phyloP scores from a whole-genome alignment of 805 yeast genomes.

The Wickerhamiella musiphila region DNA sequence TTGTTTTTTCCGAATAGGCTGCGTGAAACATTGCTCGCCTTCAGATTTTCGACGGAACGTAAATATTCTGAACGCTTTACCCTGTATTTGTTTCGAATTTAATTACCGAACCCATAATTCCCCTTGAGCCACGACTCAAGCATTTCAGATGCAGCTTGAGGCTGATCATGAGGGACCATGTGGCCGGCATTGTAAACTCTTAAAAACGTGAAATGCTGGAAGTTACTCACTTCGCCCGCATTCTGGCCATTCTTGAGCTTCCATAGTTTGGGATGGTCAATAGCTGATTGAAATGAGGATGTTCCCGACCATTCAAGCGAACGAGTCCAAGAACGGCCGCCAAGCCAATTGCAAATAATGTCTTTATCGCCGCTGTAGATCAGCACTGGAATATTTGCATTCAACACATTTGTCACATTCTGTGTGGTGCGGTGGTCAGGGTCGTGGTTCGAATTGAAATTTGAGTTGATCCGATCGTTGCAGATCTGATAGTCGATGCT shows the following conservation, averaged over 20 bases:
- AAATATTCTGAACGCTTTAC: not conserved
- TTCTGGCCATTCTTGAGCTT: slow-evolving; percentile 21
- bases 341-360: slow-evolving; percentile 91
- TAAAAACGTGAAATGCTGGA: slow-evolving; percentile 53
- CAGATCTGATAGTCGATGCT: slow-evolving; percentile 44
- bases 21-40: not conserved
- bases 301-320: slow-evolving; percentile 44
- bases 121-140: slow-evolving; percentile 49
- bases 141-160: slow-evolving; percentile 51
- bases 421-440: slow-evolving; percentile 80
- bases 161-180: slow-evolving; percentile 85
- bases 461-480: slow-evolving; percentile 53
- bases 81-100: too few species aligned
- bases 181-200: slow-evolving; percentile 75
- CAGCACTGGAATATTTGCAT: slow-evolving; percentile 58
- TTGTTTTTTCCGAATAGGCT: too few species aligned
- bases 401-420: slow-evolving; percentile 53
- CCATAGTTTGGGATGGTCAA: slow-evolving; percentile 27
- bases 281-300: slow-evolving; percentile 23
- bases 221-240: slow-evolving; percentile 57
- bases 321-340: slow-evolving; percentile 72
- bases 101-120: slow-evolving; percentile 9
- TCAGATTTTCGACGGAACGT: not conserved
- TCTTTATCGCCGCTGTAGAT: slow-evolving; percentile 94
- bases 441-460: slow-evolving; percentile 34